Percentiles rank a stretch among this genome's conserved stretches.
Conservation (phyloP, 192 early-diverging fungal species). For the Allomyces macrogynus region DNA sequence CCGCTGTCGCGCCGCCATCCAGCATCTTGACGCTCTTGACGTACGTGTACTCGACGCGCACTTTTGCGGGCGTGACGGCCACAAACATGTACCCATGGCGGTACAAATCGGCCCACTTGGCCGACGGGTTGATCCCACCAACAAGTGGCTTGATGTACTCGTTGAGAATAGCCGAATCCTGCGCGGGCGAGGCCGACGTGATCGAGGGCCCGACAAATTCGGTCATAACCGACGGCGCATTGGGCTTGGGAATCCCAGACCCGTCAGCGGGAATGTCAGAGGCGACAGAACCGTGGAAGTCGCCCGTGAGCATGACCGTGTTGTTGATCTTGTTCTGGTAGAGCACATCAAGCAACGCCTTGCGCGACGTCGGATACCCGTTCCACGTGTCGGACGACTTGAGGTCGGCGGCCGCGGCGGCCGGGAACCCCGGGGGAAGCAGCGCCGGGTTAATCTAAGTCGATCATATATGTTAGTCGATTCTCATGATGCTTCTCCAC, state of each 20-base stretch:
- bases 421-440: too few species aligned
- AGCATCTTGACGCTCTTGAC: background rate
- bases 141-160: conserved; percentile 1
- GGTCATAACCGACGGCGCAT: conserved; percentile 10
- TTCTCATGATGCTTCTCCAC: too few species aligned
- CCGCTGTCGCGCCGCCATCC: background rate
- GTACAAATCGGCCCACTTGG: conserved; percentile 9
- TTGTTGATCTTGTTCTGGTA: conserved; percentile 8
- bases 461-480: too few species aligned
- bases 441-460: too few species aligned
- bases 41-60: conserved; percentile 12
- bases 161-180: conserved; percentile 7
- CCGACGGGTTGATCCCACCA: conserved; percentile 4
- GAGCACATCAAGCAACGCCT: conserved; percentile 10
- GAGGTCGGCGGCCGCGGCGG: too few species aligned
- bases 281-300: background rate
- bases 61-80: conserved; percentile 7
- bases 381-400: background rate
- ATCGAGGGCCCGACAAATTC: conserved; percentile 17
- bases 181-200: conserved; percentile 6
- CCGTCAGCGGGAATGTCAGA: background rate
- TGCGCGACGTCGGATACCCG: conserved; percentile 14
- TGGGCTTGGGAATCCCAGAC: conserved; percentile 4
- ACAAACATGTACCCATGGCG: conserved; percentile 14
- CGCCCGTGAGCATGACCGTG: conserved; percentile 8